Conservation (phyloP, 2,329 filamentous ascomycete species). For the Monilinia fructigena region DNA sequence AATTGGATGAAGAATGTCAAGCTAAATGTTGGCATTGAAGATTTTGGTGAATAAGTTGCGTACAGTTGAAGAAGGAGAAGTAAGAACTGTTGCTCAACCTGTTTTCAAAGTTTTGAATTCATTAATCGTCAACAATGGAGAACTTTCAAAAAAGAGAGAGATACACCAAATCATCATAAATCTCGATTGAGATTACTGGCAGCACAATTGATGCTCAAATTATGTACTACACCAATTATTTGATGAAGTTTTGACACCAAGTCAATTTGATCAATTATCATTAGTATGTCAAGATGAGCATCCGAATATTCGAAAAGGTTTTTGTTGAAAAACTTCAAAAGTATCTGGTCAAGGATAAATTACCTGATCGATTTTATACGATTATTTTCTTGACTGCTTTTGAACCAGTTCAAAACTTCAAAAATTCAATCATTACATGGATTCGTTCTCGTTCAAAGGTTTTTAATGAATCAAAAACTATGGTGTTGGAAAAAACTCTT, state of each 20-base stretch:
- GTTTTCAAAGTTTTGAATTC: slow-evolving; percentile 79
- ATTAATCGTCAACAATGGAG: slow-evolving; percentile 72
- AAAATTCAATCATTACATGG: slow-evolving; percentile 79
- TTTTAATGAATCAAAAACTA: slow-evolving; percentile 58
- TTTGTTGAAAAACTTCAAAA: slow-evolving; percentile 90
- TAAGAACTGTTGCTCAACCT: slow-evolving; percentile 60
- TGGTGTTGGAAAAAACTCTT: slow-evolving; percentile 76
- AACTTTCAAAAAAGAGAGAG: slow-evolving; percentile 71
- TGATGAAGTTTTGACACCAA: slow-evolving; percentile 70
- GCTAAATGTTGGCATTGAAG: slow-evolving; percentile 83
- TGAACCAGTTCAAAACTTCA: slow-evolving; percentile 74
- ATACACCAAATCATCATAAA: slow-evolving; percentile 76
- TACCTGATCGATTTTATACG: slow-evolving; percentile 78
- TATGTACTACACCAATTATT: slow-evolving; percentile 75
- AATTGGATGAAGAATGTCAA: slow-evolving; percentile 75
- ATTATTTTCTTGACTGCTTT: slow-evolving; percentile 89
- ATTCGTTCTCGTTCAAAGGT: slow-evolving; percentile 74
- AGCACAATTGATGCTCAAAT: slow-evolving; percentile 76
- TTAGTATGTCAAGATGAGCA: slow-evolving; percentile 77
- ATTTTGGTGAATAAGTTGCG: slow-evolving; percentile 84
- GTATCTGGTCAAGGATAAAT: slow-evolving; percentile 71
- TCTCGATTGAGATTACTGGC: slow-evolving; percentile 79
- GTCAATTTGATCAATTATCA: slow-evolving; percentile 78
- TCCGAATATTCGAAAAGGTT: slow-evolving; percentile 67
- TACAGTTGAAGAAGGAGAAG: slow-evolving; percentile 50